Percentiles rank a stretch among this genome's conserved stretches.
These are phyloP conservation scores for Trichoderma pleuroti DNA, from an alignment of 2,329 filamentous ascomycete species.

Conservation along the genomic window DNA sequence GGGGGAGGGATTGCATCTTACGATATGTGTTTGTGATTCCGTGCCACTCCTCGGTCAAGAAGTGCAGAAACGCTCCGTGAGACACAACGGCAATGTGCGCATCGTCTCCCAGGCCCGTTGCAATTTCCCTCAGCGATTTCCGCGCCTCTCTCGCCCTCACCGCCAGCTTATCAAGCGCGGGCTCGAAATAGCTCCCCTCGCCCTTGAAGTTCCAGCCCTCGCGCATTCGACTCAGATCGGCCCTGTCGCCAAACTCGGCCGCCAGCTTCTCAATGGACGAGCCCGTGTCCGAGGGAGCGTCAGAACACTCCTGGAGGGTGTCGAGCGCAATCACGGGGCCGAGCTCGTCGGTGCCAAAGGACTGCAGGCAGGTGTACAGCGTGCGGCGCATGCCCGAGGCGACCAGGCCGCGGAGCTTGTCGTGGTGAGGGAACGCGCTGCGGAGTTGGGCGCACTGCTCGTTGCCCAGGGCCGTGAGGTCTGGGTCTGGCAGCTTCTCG, in stretches of 20 bases:
- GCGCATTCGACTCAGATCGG: constrained; percentile 61
- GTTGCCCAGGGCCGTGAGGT: constrained; percentile 71
- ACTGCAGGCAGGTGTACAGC: constrained; percentile 69
- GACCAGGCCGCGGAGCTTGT: constrained; percentile 64
- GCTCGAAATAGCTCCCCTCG: constrained; percentile 42
- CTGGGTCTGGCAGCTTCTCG: constrained; percentile 71
- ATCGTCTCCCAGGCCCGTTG: constrained; percentile 47
- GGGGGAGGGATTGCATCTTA: background rate
- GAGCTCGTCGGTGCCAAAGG: constrained; percentile 51
- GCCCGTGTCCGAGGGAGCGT: constrained; percentile 73
- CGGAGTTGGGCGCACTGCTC: constrained; percentile 67
- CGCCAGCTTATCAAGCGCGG: constrained; percentile 51
- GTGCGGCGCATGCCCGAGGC: constrained; percentile 79
- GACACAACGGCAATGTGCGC: constrained; percentile 71
- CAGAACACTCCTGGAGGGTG: constrained; percentile 73
- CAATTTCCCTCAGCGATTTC: constrained; percentile 50
- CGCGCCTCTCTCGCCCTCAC: constrained; percentile 60
- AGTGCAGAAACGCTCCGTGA: constrained; percentile 82
- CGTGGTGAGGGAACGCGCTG: constrained; percentile 61
- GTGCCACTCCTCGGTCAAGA: constrained; percentile 77
- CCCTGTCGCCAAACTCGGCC: constrained; percentile 57
- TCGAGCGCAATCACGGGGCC: constrained; percentile 63
- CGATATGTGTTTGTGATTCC: constrained; percentile 40
- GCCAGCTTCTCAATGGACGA: constrained; percentile 52
- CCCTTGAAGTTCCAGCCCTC: constrained; percentile 70